Evolutionary conservation across 306 rosid genomes (phyloP).

Genomic region (Citrullus mucosospermus): DNA sequence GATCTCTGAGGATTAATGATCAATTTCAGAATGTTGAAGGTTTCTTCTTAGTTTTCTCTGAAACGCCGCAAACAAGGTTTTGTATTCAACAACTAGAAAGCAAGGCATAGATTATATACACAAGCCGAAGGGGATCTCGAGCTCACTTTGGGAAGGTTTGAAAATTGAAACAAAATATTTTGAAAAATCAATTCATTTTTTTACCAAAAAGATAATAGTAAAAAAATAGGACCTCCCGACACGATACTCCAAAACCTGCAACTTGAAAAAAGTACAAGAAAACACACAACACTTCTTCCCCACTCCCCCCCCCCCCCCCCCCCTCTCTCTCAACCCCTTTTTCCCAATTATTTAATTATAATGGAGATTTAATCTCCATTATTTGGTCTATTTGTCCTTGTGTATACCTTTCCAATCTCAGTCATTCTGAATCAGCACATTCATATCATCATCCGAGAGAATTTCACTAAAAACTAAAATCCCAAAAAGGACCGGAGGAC

Average conservation of each 20-base stretch:
- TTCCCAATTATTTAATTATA: constrained; percentile 1
- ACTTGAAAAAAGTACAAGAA: constrained; percentile 33
- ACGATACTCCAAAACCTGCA: constrained; percentile 91
- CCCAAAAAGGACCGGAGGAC: neutral
- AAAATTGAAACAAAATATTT: neutral
- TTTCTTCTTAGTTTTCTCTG: neutral
- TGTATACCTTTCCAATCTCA: constrained; percentile 15
- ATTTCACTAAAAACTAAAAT: neutral
- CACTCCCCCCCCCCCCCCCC: constrained; percentile 7
- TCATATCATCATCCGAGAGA: neutral
- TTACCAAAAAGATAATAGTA: neutral
- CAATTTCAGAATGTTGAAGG: neutral
- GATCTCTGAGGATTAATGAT: neutral
- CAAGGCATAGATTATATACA: neutral
- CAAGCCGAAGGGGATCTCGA: neutral
- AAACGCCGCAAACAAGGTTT: constrained; percentile 1
- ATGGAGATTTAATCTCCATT: constrained; percentile 1
- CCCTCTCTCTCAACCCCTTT: constrained; percentile 12
- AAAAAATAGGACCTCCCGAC: constrained; percentile 45
- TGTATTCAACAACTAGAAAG: neutral
- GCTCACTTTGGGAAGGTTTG: neutral
- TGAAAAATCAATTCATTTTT: neutral
- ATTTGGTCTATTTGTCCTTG: neutral
- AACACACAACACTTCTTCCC: constrained; percentile 10
- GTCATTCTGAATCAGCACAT: neutral